phyloP scores from a whole-genome alignment of 73 alveolate species.

The Paramecium caudatum region DNA sequence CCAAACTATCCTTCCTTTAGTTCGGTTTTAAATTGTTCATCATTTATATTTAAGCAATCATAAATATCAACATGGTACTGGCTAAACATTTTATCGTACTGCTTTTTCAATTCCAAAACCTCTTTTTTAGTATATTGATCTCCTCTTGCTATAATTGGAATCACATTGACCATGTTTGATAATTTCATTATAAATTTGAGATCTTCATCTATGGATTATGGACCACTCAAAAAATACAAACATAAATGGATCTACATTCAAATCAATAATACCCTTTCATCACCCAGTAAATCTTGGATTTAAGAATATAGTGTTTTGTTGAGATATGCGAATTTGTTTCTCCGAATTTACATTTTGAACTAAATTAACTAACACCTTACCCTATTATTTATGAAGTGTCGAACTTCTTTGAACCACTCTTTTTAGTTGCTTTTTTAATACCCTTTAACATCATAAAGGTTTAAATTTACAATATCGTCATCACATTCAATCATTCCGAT shows the following conservation, averaged over 20 bases:
- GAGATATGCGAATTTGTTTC: neutral
- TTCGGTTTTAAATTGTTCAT: conserved; percentile 3
- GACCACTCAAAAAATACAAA: conserved; percentile 70
- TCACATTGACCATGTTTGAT: conserved; percentile 62
- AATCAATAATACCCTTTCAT: neutral
- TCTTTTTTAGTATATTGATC: conserved; percentile 67
- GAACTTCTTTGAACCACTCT: neutral
- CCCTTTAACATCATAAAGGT: conserved; percentile 27
- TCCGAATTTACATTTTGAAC: conserved; percentile 18
- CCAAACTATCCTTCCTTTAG: conserved; percentile 55
- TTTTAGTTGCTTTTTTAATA: conserved; percentile 13
- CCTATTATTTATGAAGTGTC: neutral
- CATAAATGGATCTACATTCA: conserved; percentile 56
- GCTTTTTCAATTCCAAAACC: conserved; percentile 51
- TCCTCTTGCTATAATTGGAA: conserved; percentile 75
- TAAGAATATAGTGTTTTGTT: conserved; percentile 1
- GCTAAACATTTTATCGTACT: neutral
- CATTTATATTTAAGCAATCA: conserved; percentile 62
- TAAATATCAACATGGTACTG: conserved; percentile 41
- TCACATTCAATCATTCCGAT: conserved; percentile 42
- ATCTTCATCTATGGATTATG: conserved; percentile 41
- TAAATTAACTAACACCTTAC: neutral
- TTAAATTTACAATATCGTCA: neutral
- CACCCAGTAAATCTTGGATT: neutral
- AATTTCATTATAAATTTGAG: conserved; percentile 22